Percentiles rank a stretch among this genome's conserved stretches.
Evolutionary conservation across 2,329 filamentous ascomycete genomes (phyloP).

Genomic region (Paraphoma sp.): DNA sequence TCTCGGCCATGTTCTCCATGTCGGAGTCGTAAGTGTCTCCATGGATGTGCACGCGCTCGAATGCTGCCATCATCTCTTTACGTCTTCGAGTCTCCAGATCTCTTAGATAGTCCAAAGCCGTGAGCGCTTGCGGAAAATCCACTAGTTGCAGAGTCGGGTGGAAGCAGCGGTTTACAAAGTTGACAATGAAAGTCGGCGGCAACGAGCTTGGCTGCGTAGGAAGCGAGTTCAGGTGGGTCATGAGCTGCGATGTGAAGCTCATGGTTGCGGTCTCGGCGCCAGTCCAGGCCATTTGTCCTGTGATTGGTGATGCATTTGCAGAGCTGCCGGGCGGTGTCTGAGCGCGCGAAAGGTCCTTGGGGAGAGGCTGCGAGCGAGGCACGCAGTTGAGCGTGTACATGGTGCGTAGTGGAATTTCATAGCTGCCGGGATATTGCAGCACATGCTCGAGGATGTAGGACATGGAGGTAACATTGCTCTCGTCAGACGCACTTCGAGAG

Average conservation of each 20-base stretch:
- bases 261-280: slow-evolving; percentile 48
- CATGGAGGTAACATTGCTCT: slow-evolving; percentile 38
- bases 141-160: slow-evolving; percentile 62
- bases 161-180: slow-evolving; percentile 67
- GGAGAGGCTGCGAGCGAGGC: slow-evolving; percentile 53
- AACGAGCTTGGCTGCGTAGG: slow-evolving; percentile 67
- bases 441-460: slow-evolving; percentile 54
- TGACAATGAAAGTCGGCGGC: slow-evolving; percentile 67
- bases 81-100: slow-evolving; percentile 67
- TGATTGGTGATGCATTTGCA: slow-evolving; percentile 46
- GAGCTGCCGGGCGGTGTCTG: slow-evolving; percentile 44
- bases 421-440: slow-evolving; percentile 66
- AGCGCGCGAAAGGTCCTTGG: slow-evolving; percentile 34
- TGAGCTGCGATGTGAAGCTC: slow-evolving; percentile 58
- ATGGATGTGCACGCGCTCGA: slow-evolving; percentile 61
- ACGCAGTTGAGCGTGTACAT: slow-evolving; percentile 72
- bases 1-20: slow-evolving; percentile 56
- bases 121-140: slow-evolving; percentile 70
- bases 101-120: slow-evolving; percentile 70
- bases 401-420: slow-evolving; percentile 70
- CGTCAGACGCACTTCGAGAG: slow-evolving; percentile 48
- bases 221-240: slow-evolving; percentile 64
- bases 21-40: slow-evolving; percentile 55
- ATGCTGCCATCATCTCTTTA: slow-evolving; percentile 63
- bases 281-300: slow-evolving; percentile 39